Evolutionary conservation across 768 basidiomycete genomes (phyloP).

Genomic region (Chlorophyllum brunneum): DNA sequence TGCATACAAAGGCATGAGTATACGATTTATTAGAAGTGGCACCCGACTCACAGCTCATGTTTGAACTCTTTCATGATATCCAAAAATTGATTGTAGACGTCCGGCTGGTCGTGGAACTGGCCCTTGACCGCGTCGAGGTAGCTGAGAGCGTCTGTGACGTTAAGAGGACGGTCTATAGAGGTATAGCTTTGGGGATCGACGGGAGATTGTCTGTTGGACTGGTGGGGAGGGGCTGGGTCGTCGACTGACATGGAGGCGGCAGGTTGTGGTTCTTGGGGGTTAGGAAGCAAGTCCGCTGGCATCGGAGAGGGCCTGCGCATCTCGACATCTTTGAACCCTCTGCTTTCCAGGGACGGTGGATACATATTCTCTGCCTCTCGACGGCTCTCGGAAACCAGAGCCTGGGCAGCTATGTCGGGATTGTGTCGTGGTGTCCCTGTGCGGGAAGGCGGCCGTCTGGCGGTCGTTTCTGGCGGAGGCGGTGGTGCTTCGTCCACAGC

Average conservation of each 20-base stretch:
- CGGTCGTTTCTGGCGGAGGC: neutral
- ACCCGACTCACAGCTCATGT: slow-evolving; percentile 68
- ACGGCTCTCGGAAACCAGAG: neutral
- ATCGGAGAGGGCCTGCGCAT: slow-evolving; percentile 6
- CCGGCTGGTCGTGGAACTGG: slow-evolving; percentile 89
- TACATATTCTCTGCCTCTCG: slow-evolving; percentile 11
- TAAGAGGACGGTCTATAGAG: slow-evolving; percentile 61
- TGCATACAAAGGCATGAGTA: slow-evolving; percentile 24
- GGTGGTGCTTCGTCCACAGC: slow-evolving; percentile 3
- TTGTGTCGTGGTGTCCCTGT: slow-evolving; percentile 4
- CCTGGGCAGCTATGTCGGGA: slow-evolving; percentile 5
- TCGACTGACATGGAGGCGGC: slow-evolving; percentile 30
- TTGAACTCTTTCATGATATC: slow-evolving; percentile 99
- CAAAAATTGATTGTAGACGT: slow-evolving; percentile 90
- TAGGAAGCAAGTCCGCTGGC: slow-evolving; percentile 5
- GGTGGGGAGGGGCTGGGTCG: slow-evolving; percentile 17
- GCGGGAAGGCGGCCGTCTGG: slow-evolving; percentile 3
- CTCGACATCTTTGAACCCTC: slow-evolving; percentile 10
- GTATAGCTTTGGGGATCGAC: slow-evolving; percentile 28
- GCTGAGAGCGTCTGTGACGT: slow-evolving; percentile 90
- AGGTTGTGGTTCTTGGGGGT: slow-evolving; percentile 29
- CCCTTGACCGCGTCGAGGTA: slow-evolving; percentile 92
- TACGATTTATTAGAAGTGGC: neutral
- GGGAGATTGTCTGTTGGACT: slow-evolving; percentile 22
- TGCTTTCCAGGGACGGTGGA: neutral